Conservation (phyloP, 495 filamentous ascomycete species). For the Talaromyces trachyspermus region DNA sequence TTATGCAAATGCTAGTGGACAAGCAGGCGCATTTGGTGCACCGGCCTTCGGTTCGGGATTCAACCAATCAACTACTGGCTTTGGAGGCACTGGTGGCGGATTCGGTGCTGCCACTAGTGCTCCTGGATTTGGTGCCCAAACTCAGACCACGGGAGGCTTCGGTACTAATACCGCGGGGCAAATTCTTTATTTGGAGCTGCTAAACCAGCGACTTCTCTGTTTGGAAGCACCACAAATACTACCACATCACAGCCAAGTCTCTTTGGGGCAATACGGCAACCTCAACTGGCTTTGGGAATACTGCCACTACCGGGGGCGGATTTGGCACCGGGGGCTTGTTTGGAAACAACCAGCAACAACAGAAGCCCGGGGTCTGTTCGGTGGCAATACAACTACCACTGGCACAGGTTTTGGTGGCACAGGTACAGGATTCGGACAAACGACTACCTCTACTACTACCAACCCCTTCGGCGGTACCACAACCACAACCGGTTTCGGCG, state of each 20-base stretch:
- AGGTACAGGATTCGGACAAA: slow-evolving; percentile 34
- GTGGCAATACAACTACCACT: slow-evolving; percentile 22
- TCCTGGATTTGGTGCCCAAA: slow-evolving; percentile 31
- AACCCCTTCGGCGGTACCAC: slow-evolving; percentile 26
- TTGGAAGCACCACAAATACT: slow-evolving; percentile 23
- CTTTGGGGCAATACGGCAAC: slow-evolving; percentile 11
- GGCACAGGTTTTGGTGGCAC: slow-evolving; percentile 30
- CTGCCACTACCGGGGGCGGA: slow-evolving; percentile 20
- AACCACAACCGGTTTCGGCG: slow-evolving; percentile 30
- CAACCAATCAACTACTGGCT: slow-evolving; percentile 16
- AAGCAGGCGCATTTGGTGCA: slow-evolving; percentile 74
- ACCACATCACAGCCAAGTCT: slow-evolving; percentile 19
- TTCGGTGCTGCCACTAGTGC: slow-evolving; percentile 47
- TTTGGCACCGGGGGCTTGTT: slow-evolving; percentile 42
- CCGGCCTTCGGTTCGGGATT: slow-evolving; percentile 30
- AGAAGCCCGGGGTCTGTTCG: slow-evolving; percentile 27
- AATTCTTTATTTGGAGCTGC: slow-evolving; percentile 34
- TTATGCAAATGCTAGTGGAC: slow-evolving; percentile 71
- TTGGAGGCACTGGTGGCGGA: slow-evolving; percentile 41
- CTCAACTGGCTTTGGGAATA: slow-evolving; percentile 17
- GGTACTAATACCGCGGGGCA: slow-evolving; percentile 35
- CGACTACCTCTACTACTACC: slow-evolving; percentile 24
- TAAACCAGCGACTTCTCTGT: slow-evolving; percentile 34
- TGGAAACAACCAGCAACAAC: slow-evolving; percentile 29
- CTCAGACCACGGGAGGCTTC: slow-evolving; percentile 51